Base-by-base conservation (phyloP, 768 basidiomycete genomes). In the Russula virescens region DNA sequence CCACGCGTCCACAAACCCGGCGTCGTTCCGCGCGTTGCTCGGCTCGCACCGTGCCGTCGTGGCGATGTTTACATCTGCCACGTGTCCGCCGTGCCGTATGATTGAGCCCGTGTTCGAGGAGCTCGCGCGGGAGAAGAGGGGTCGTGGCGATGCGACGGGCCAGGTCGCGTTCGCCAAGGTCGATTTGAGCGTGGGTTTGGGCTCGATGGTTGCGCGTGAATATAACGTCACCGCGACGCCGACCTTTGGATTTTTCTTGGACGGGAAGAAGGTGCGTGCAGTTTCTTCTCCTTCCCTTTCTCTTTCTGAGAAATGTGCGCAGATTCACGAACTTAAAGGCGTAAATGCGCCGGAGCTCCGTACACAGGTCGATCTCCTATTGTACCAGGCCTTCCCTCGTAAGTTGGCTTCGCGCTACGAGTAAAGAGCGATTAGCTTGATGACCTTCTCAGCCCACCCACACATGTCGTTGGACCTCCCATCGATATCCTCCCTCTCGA, bases 231-330 rank as follows among this genome's bases (percentile, higher is more conserved):
- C 80, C 18, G 93, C 81, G 19, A 96, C 91, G 2, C 95, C 94
- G 6, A 94, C 92, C 0, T 96, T 98, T 69, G 75, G 89, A 45
- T 94, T 97, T 75, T 98, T 93, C 76, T 73, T 86, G 63, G 80
- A 89, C 62, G 91, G 87, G 1, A 77, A 80, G 55, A 85, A 89
- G 83, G 89, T 88, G 46, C 49, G 75, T 62, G 2, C 50, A 52
- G 14, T 1, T 42, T 31, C 16, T 31, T 31, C 11, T 42, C 16
- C 1, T 38, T 59, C 23, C 25, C 5, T 28, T 19, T 28, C 11
- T 31, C 31, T 31, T 11, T n/a, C 28, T 26, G 5, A 31, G n/a
- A 51, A 42, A 54, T 48, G 48, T 35, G 21, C 49, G 16, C 67
- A 92, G 89, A 75, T 81, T 5, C 76, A 84, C 35, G 89, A 92